Evolutionary conservation across 208 protist genomes (phyloP).

Genomic region (Wallacemonas rigidus): DNA sequence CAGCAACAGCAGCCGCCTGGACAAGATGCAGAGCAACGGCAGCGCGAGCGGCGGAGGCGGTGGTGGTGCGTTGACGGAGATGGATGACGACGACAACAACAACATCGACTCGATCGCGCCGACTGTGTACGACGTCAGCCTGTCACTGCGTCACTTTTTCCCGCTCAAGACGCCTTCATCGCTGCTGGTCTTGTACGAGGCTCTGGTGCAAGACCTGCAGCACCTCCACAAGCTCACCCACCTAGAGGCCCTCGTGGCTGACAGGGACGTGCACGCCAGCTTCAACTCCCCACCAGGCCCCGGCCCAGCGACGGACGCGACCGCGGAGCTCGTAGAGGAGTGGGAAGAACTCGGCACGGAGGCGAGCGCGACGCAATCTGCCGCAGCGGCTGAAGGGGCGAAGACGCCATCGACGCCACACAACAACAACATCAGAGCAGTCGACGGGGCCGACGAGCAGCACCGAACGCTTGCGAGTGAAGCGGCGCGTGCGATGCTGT

Average conservation of each 20-base stretch:
- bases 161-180: constrained; percentile 34
- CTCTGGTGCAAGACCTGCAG: constrained; percentile 17
- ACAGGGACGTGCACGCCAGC: neutral
- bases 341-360: constrained; percentile 10
- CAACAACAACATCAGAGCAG: constrained; percentile 20
- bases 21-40: neutral
- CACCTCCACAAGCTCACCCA: neutral
- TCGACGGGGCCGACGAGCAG: constrained; percentile 16
- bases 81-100: constrained; percentile 11
- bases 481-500: constrained; percentile 27
- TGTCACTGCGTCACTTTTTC: constrained; percentile 45
- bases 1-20: neutral
- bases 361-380: neutral
- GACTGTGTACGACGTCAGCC: constrained; percentile 32
- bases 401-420: neutral
- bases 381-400: neutral
- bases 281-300: no score
- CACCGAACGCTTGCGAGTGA: constrained; percentile 22
- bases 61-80: neutral
- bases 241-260: neutral
- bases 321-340: constrained; percentile 7
- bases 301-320: neutral
- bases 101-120: neutral
- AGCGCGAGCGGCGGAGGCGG: neutral
- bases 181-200: constrained; percentile 23